These are phyloP conservation scores for Heliosperma pusillum DNA, from an alignment of 148 eudicot genomes.

Conservation along the genomic window DNA sequence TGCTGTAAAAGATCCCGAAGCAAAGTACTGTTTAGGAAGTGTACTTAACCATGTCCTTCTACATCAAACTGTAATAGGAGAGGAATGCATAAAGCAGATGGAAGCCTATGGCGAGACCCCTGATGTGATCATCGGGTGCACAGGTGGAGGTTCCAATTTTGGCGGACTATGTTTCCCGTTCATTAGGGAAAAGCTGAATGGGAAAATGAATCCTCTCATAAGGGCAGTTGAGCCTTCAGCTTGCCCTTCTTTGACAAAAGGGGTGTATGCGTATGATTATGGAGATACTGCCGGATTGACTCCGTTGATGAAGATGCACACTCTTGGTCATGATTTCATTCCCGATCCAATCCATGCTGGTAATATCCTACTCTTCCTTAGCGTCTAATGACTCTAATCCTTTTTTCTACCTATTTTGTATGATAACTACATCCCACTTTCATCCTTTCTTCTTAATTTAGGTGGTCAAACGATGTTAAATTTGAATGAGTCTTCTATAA, in stretches of 20 bases:
- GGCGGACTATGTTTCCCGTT: slow-evolving; percentile 89
- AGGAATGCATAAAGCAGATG: slow-evolving; percentile 94
- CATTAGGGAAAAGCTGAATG: slow-evolving; percentile 73
- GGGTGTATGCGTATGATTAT: slow-evolving; percentile 86
- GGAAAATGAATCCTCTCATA: slow-evolving; percentile 78
- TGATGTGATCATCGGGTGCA: slow-evolving; percentile 89
- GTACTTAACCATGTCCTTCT: slow-evolving; percentile 90
- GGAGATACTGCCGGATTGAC: slow-evolving; percentile 98
- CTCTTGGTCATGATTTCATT: slow-evolving; percentile 92
- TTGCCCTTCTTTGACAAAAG: slow-evolving; percentile 90
- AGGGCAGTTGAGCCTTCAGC: slow-evolving; percentile 93
- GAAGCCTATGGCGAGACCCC: slow-evolving; percentile 89
- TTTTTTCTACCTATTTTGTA: too few species aligned
- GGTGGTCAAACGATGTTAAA: too few species aligned
- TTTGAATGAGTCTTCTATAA: too few species aligned
- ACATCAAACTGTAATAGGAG: slow-evolving; percentile 94
- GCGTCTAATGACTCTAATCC: too few species aligned
- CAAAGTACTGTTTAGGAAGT: slow-evolving; percentile 92
- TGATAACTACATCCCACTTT: too few species aligned
- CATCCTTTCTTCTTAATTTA: too few species aligned
- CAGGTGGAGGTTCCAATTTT: slow-evolving; percentile 95
- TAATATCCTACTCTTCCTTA: slow-evolving; percentile 13
- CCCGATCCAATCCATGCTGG: slow-evolving; percentile 99
- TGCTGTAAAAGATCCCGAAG: slow-evolving; percentile 60
- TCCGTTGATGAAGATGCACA: slow-evolving; percentile 96